Base-by-base conservation (phyloP, 2,329 filamentous ascomycete species). In the Colletotrichum sp. region DNA sequence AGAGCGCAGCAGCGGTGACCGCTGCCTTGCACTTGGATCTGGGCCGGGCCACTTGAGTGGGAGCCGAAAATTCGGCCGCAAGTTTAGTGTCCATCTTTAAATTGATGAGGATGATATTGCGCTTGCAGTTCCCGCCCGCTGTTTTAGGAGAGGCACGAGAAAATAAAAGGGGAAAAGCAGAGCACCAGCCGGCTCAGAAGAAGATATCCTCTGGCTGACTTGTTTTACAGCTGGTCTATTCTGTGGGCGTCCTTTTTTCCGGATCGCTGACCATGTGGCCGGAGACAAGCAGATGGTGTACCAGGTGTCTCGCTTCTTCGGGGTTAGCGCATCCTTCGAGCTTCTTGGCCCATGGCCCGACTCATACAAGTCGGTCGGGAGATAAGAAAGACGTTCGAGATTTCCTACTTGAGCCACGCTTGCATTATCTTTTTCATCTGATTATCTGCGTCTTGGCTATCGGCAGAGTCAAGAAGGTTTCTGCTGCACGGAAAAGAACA, bases 191-290 rank as follows among this genome's bases (percentile, higher is more conserved):
- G 59, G 32, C n/a, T 16, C 30, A 36, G 59, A 63, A 36, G 30
- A 34, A 24, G n/a, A 36, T 9, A 36, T 36, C 16, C 18, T 64
- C 32, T 14, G 43, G 14, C 39, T 13, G 60, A n/a, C n/a, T 21
- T 68, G 63, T 64, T 48, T 57, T 34, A 52, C 39, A 73, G 16
- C 64, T 60, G 63, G 55, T 72, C 60, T 34, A 36, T 48, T 72
- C 55, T 28, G 69, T 65, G 64, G 70, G 64, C 64, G 43, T 28
- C 43, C 63, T 13, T 36, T 52, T 39, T 36, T 16, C 59, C 59
- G 59, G 70, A 75, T 73, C 70, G 65, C 73, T 64, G 64, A 65
- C 64, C 71, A 71, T 48, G 65, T 72, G 57, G 64, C 64, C 64
- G 34, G 55, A 63, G 28, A 75, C 26, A 34, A 30, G 28, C 21